These are phyloP conservation scores for Luffa aegyptiaca DNA, from an alignment of 306 rosid species.

Conservation along the genomic window DNA sequence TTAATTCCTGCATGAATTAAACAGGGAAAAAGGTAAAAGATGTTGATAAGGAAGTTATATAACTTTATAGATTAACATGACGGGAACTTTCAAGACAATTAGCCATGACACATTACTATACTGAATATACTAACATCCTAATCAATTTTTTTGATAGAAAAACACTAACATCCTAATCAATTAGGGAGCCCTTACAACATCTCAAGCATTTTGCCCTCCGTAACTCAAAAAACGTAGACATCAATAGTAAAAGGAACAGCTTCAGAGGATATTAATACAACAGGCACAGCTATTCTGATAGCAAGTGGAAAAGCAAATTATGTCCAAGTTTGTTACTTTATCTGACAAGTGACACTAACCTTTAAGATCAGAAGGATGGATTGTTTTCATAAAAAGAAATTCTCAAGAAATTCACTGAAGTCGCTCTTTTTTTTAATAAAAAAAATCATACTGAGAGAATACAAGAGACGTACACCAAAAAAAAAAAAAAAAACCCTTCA, in stretches of 20 bases:
- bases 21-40: neutral
- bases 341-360: neutral
- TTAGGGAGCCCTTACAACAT: neutral
- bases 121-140: neutral
- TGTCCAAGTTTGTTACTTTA: neutral
- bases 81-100: neutral
- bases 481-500: neutral
- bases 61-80: neutral
- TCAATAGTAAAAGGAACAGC: neutral
- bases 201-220: neutral
- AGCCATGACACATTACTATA: neutral
- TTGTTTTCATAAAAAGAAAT: neutral
- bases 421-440: neutral
- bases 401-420: neutral
- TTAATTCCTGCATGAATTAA: constrained; percentile 23
- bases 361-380: neutral
- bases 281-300: neutral
- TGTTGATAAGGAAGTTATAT: neutral
- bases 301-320: no score
- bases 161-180: neutral
- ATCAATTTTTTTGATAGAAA: neutral
- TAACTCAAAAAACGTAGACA: neutral
- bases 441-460: neutral
- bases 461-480: no score
- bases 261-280: neutral